Evolutionary conservation across 1,139 yeast genomes (phyloP).

Genomic region (Trichomonascaceae sp.): DNA sequence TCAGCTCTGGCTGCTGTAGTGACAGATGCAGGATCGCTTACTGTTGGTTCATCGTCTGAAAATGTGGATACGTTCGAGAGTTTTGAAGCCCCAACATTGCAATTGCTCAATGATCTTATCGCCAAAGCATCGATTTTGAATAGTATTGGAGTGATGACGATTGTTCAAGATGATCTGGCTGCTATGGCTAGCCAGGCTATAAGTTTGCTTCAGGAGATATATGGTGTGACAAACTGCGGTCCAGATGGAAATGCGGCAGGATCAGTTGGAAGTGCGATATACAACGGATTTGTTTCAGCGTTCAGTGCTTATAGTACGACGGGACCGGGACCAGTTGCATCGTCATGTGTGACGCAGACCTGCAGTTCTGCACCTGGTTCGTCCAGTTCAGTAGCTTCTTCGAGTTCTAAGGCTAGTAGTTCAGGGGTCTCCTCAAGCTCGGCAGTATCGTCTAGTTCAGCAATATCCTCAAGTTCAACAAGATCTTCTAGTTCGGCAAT

Average conservation of each 20-base stretch:
- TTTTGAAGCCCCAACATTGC: background rate
- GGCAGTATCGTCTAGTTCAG: background rate
- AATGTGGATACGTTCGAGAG: background rate
- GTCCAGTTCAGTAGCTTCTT: background rate
- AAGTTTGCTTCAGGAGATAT: background rate
- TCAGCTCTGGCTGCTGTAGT: background rate
- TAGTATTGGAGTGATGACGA: background rate
- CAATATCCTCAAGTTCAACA: background rate
- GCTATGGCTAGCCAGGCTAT: background rate
- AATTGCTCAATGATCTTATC: background rate
- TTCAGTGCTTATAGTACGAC: background rate
- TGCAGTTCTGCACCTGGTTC: too few species aligned
- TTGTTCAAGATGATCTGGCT: background rate
- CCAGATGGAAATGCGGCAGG: background rate
- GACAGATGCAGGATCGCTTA: background rate
- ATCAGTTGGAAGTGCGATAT: background rate
- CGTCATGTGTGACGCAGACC: background rate
- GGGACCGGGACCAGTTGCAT: background rate
- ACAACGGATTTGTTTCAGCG: background rate
- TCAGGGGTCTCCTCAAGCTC: background rate
- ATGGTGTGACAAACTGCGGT: background rate
- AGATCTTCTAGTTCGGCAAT: background rate
- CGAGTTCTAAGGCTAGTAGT: background rate
- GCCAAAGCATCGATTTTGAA: background rate
- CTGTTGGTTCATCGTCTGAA: background rate